Percentiles rank a stretch among this genome's conserved stretches.
phyloP scores from a whole-genome alignment of 331 rosid species.

The Malus hybrid region DNA sequence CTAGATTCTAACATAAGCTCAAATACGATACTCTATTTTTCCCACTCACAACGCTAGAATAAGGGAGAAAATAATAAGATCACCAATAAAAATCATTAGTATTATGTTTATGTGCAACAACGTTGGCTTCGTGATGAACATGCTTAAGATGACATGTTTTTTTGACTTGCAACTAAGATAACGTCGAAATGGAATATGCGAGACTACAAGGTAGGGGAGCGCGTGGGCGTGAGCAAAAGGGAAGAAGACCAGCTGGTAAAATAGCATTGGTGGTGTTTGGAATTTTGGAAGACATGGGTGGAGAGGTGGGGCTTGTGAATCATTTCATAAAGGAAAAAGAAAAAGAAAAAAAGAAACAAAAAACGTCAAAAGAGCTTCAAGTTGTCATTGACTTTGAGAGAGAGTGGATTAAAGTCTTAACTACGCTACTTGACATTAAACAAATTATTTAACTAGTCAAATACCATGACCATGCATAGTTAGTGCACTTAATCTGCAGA shows the following conservation, averaged over 20 bases:
- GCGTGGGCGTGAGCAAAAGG: not conserved
- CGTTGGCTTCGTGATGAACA: no score
- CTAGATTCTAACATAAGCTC: no score
- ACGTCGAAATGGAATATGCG: no score
- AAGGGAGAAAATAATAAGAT: no score
- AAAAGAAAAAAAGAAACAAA: not conserved
- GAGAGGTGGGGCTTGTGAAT: not conserved
- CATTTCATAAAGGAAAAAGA: no score
- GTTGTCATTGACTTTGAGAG: slow-evolving; percentile 38
- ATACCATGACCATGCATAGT: not conserved
- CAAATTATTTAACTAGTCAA: not conserved
- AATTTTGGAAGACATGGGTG: not conserved
- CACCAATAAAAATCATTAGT: no score
- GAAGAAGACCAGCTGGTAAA: slow-evolving; percentile 10
- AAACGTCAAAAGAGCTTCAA: slow-evolving; percentile 28
- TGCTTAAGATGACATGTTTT: no score
- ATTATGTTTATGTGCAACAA: no score
- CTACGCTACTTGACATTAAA: not conserved
- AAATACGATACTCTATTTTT: no score
- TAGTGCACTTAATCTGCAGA: not conserved
- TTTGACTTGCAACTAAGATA: no score
- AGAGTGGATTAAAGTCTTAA: slow-evolving; percentile 10
- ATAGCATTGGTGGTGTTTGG: slow-evolving; percentile 23
- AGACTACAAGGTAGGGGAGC: no score
- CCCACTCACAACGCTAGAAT: no score